Percentiles rank a stretch among this genome's conserved stretches.
These are phyloP conservation scores for Diaporthe batatas DNA, from an alignment of 2,329 filamentous ascomycete genomes.

Conservation along the genomic window DNA sequence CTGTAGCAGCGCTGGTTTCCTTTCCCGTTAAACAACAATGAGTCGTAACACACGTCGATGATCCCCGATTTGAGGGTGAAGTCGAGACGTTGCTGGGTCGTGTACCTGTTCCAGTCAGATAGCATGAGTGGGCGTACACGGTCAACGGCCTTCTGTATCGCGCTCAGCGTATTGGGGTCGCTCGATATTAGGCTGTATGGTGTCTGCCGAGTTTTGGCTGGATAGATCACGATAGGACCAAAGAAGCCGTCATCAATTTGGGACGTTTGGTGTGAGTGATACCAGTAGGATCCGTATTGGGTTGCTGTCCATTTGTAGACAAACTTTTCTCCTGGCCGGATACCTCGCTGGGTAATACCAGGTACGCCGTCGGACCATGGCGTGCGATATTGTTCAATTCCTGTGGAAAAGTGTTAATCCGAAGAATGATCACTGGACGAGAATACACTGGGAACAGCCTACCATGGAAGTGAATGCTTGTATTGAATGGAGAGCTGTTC, in stretches of 20 bases:
- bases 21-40: constrained; percentile 73
- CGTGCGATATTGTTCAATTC: constrained; percentile 63
- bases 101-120: constrained; percentile 19
- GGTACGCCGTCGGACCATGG: constrained; percentile 73
- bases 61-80: constrained; percentile 49
- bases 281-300: constrained; percentile 71
- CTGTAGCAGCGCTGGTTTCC: constrained; percentile 66
- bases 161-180: constrained; percentile 4
- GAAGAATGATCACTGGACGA: neutral
- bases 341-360: constrained; percentile 66
- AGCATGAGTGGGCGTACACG: constrained; percentile 10
- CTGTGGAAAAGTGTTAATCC: constrained; percentile 43
- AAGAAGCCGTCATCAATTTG: constrained; percentile 73
- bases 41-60: constrained; percentile 70
- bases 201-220: constrained; percentile 41
- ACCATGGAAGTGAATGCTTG: constrained; percentile 27
- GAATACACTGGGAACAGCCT: neutral
- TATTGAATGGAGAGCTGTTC: constrained; percentile 58
- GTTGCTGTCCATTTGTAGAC: constrained; percentile 68
- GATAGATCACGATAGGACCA: constrained; percentile 67
- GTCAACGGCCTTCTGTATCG: constrained; percentile 11
- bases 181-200: constrained; percentile 22
- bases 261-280: constrained; percentile 68
- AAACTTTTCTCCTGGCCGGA: constrained; percentile 62
- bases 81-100: neutral